Percentiles rank a stretch among this genome's conserved stretches.
Conservation (phyloP, 169 alveolate genomes). For the Eimeria zaria region DNA sequence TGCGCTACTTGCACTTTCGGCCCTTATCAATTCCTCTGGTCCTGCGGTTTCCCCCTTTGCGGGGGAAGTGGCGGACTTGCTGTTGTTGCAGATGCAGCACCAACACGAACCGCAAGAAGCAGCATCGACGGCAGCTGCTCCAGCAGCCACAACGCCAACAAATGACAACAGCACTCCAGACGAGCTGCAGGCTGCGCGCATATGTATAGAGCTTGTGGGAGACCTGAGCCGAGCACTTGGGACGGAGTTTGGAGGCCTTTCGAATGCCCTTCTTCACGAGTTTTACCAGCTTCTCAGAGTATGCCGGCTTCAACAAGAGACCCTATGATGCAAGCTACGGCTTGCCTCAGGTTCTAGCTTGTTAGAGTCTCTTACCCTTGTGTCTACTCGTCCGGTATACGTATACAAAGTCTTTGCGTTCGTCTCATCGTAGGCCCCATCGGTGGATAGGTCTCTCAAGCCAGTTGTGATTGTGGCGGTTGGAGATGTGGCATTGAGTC, state of each 20-base stretch:
- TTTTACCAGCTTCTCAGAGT: slow-evolving; percentile 81
- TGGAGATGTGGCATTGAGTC: slow-evolving; percentile 96
- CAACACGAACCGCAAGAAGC: slow-evolving; percentile 65
- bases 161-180: slow-evolving; percentile 77
- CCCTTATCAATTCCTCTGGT: slow-evolving; percentile 89
- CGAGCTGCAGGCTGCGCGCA: slow-evolving; percentile 86
- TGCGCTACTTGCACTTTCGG: slow-evolving; percentile 92
- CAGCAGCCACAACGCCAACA: background rate
- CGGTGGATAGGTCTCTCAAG: slow-evolving; percentile 93
- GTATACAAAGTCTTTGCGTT: background rate
- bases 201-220: slow-evolving; percentile 92
- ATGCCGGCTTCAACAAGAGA: background rate
- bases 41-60: slow-evolving; percentile 75
- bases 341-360: background rate
- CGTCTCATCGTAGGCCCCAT: slow-evolving; percentile 87
- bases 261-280: slow-evolving; percentile 64
- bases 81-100: slow-evolving; percentile 64
- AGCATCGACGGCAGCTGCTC: slow-evolving; percentile 75
- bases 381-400: background rate
- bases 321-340: background rate
- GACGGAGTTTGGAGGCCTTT: slow-evolving; percentile 86
- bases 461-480: slow-evolving; percentile 93
- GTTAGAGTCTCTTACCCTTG: background rate
- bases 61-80: slow-evolving; percentile 77
- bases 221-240: slow-evolving; percentile 92